Base-by-base conservation (phyloP, 108 stramenopile genomes). In the Chaetoceros muelleri region DNA sequence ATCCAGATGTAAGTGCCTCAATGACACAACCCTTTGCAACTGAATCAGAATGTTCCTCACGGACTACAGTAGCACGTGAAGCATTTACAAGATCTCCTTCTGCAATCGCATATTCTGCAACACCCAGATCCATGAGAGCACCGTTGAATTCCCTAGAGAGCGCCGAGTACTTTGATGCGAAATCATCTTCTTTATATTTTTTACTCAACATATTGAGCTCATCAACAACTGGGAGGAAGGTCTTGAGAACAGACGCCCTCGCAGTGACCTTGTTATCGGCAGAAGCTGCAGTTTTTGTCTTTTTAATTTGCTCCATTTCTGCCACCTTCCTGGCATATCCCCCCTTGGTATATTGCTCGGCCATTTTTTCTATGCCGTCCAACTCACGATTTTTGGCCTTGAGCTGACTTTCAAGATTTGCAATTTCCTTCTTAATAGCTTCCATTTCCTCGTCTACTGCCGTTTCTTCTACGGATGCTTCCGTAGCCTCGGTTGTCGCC, bases 271-370 rank as follows among this genome's bases (percentile, higher is more conserved):
- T 65, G 52, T 48, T 81, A 47, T 65, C 63, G 18, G 62, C 68
- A 46, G 58, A 29, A 40, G 34, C 34, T 40, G 34, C 34, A 40
- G 34, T 13, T 13, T 40, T 40, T 5, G 5, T 40, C 34, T 40
- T 40, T 40, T 40, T 40, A 13, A 10, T 40, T 57, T 81, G 76
- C 69, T 90, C 87, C 69, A 90, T 76, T 45, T 78, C 71, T 2
- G 87, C 87, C 13, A 90, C 84, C 50, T 80, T 77, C 30, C 87
- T 74, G 0, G 84, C 87, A 58, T 85, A 90, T 60, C 87, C 87
- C 46, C 61, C 66, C 45, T 76, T 66, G 49, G 80, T 74, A 58
- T 80, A 84, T 62, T 76, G 69, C n/a, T 85, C 87, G 21, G 70
- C 78, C 44, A 60, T 46, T 27, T 85, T 80, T 45, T 64, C 31